A percentile compares a stretch with the other conserved stretches of the same genome.
Conservation (phyloP, 139 green algal species). For the Chlamydomonas schloesseri region DNA sequence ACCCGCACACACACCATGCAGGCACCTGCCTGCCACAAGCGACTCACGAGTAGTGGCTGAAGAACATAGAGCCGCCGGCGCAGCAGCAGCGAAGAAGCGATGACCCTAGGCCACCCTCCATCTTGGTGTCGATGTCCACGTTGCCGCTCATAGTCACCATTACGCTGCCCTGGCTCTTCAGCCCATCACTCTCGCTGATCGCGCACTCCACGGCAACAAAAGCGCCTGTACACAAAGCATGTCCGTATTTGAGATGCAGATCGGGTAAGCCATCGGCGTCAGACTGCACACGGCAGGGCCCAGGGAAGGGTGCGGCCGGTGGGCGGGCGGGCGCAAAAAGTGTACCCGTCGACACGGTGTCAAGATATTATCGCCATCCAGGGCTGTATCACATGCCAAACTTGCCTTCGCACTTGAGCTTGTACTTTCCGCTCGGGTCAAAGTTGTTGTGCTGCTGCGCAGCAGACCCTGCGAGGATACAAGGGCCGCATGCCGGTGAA, state of each 20-base stretch:
- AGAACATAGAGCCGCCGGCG: conserved; percentile 51
- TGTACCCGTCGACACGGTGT: too few relatives aligned
- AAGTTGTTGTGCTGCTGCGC: neutral
- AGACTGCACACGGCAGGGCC: too few relatives aligned
- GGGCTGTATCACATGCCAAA: too few relatives aligned
- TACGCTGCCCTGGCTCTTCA: conserved; percentile 50
- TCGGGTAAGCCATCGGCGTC: too few relatives aligned
- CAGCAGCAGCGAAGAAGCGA: conserved; percentile 59
- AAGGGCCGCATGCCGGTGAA: too few relatives aligned
- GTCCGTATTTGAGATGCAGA: too few relatives aligned
- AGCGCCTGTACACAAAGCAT: conserved; percentile 31
- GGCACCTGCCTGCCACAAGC: too few relatives aligned
- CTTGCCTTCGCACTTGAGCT: conserved; percentile 24
- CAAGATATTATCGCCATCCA: too few relatives aligned
- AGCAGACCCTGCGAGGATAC: conserved; percentile 23
- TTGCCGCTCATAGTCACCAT: conserved; percentile 60
- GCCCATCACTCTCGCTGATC: conserved; percentile 14
- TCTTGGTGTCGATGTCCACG: conserved; percentile 40
- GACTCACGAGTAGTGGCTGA: conserved; percentile 38
- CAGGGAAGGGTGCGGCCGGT: too few relatives aligned
- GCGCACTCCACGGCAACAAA: conserved; percentile 45
- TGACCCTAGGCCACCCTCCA: conserved; percentile 39
- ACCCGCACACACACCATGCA: too few relatives aligned
- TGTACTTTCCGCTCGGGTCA: conserved; percentile 42
- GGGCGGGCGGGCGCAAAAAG: too few relatives aligned